Percentiles rank a stretch among this genome's conserved stretches.
Conservation (phyloP, 352 stramenopile species). For the Globisporangium parvum region DNA sequence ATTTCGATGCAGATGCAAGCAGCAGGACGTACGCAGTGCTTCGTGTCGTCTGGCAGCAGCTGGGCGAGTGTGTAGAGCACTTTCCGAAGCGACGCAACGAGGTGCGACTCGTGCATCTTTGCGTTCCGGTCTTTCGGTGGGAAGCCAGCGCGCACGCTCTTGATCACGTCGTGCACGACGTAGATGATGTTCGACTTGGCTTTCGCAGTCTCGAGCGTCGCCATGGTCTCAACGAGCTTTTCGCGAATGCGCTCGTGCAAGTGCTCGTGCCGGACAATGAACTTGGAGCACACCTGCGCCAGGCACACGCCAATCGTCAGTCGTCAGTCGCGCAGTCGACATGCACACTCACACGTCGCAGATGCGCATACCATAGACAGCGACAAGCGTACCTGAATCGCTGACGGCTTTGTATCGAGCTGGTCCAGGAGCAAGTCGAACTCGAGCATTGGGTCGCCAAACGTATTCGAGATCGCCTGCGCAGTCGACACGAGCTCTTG, state of each 20-base stretch:
- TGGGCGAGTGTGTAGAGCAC: conserved; percentile 59
- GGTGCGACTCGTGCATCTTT: conserved; percentile 62
- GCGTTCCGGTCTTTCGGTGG: conserved; percentile 68
- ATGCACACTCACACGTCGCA: neutral
- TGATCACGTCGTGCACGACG: conserved; percentile 81
- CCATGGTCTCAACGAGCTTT: conserved; percentile 61
- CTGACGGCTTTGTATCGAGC: conserved; percentile 78
- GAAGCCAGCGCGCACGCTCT: conserved; percentile 58
- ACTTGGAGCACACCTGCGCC: conserved; percentile 69
- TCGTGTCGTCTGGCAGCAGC: conserved; percentile 48
- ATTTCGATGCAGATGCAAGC: too few relatives aligned
- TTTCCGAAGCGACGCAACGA: conserved; percentile 64
- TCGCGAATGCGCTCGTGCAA: conserved; percentile 63
- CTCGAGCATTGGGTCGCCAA: conserved; percentile 81
- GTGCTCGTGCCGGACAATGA: conserved; percentile 76
- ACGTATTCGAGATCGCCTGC: conserved; percentile 71
- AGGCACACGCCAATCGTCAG: conserved; percentile 1
- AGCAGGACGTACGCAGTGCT: conserved; percentile 57
- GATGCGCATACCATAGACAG: conserved; percentile 11
- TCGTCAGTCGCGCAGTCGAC: neutral
- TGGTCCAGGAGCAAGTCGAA: conserved; percentile 83
- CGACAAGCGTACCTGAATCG: conserved; percentile 80
- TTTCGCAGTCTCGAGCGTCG: conserved; percentile 57
- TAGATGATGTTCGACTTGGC: conserved; percentile 74
- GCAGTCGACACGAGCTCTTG: conserved; percentile 67